phyloP scores from a whole-genome alignment of 768 basidiomycete genomes.

The Imleria badia region DNA sequence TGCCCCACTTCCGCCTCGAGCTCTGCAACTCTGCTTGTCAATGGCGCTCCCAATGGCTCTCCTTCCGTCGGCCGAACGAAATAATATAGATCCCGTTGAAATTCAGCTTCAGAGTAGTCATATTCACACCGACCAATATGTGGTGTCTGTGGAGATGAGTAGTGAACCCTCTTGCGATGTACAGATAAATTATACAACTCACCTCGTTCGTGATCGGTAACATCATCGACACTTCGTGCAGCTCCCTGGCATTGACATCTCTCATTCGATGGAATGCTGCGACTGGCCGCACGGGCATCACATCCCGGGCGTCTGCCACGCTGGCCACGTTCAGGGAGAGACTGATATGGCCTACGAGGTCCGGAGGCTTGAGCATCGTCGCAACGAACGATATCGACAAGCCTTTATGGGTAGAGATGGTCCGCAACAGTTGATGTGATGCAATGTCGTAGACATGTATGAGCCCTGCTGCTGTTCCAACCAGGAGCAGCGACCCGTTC shows the following conservation, averaged over 20 bases:
- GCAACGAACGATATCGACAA: conserved; percentile 68
- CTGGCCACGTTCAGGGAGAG: conserved; percentile 43
- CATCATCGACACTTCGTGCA: conserved; percentile 68
- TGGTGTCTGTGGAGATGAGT: conserved; percentile 13
- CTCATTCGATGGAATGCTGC: conserved; percentile 71
- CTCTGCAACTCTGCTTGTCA: conserved; percentile 59
- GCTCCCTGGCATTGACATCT: conserved; percentile 64
- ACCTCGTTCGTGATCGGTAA: conserved; percentile 51
- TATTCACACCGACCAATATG: conserved; percentile 21
- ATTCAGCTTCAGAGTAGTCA: conserved; percentile 51
- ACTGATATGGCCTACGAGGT: conserved; percentile 79
- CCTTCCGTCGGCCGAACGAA: conserved; percentile 52
- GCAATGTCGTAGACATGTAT: conserved; percentile 85
- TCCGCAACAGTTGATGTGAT: conserved; percentile 86
- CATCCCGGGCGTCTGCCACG: conserved; percentile 47
- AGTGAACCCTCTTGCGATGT: background rate
- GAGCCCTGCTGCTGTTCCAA: conserved; percentile 71
- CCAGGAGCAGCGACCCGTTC: conserved; percentile 75
- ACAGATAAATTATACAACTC: background rate
- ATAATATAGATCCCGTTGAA: conserved; percentile 63
- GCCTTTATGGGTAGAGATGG: conserved; percentile 70
- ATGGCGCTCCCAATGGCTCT: conserved; percentile 33
- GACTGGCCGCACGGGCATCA: conserved; percentile 65
- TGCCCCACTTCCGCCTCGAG: conserved; percentile 71
- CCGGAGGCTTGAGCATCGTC: conserved; percentile 83